Base-by-base conservation (phyloP, 805 yeast genomes). In the Ogataea haglerorum region DNA sequence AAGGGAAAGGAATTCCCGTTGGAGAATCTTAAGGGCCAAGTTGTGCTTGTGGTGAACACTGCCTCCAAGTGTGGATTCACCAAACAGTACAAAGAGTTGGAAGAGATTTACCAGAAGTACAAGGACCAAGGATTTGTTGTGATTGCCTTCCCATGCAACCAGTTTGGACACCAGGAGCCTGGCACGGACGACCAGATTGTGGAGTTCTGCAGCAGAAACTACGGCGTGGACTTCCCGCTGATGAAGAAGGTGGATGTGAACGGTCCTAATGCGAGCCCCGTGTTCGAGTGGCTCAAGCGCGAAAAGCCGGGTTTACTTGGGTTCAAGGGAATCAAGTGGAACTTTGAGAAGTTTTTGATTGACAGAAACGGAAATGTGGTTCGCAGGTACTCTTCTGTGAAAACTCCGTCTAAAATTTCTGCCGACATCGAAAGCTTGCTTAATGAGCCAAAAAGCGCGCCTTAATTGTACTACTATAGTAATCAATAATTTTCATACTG, bases 201-300 rank as follows among this genome's bases (percentile, higher is more conserved):
- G 15, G 63, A 72, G 33, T 85, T 84, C 67, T 89, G 96, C 64
- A 65, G 76, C 31, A 58, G 80, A 55, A 89, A 87, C 70, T 93
- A 81, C 61, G 96, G 96, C 40, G 97, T 91, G 30, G 70, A 84
- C 13, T 91, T 93, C 82, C 96, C 96, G 22, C 75, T 91, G 23
- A 68, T 91, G 76, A 73, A 76, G 61, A 91, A 90, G 72, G 64
- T 89, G 45, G 89, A 90, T 30, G 98, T 93, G 52, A 93, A 91
- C 62, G 99, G 99, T 37, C 64, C 72, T 46, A 66, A 79, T 31
- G 80, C 87, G 14, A 90, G 85, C 58, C 87, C 91, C 14, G 89
- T 91, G 25, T 91, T 80, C 68, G 68, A 75, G 56, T 90, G 62
- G 69, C 74, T 91, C 61, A 91, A 93, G 70, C 54, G 66, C 30